phyloP scores from a whole-genome alignment of 1,284 basidiomycete species.

The Ceraceosorus guamensis region DNA sequence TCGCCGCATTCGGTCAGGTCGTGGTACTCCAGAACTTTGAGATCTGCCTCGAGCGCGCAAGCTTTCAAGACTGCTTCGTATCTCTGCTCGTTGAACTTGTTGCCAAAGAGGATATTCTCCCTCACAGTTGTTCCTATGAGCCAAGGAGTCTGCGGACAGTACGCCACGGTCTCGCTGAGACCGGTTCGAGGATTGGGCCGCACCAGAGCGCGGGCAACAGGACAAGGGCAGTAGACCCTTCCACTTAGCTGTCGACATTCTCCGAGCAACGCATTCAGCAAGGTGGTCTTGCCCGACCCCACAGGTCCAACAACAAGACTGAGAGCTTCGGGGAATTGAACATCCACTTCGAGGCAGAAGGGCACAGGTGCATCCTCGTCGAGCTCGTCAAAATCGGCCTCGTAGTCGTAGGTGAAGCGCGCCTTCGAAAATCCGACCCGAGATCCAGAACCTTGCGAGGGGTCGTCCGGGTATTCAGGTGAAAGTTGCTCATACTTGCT shows the following conservation, averaged over 20 bases:
- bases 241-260: slow-evolving; percentile 54
- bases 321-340: slow-evolving; percentile 58
- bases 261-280: slow-evolving; percentile 58
- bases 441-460: slow-evolving; percentile 17
- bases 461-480: slow-evolving; percentile 30
- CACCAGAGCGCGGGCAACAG: slow-evolving; percentile 47
- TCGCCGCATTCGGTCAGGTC: slow-evolving; percentile 88
- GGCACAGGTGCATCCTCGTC: slow-evolving; percentile 10
- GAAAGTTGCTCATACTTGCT: slow-evolving; percentile 55
- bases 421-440: slow-evolving; percentile 54
- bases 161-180: slow-evolving; percentile 69
- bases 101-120: slow-evolving; percentile 86
- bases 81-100: slow-evolving; percentile 69
- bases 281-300: slow-evolving; percentile 53
- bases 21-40: slow-evolving; percentile 86
- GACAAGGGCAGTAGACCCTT: slow-evolving; percentile 54
- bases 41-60: slow-evolving; percentile 71
- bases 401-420: slow-evolving; percentile 48
- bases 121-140: slow-evolving; percentile 85
- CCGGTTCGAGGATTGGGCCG: slow-evolving; percentile 54
- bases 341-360: slow-evolving; percentile 55
- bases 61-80: slow-evolving; percentile 73
- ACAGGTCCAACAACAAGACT: slow-evolving; percentile 62
- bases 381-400: slow-evolving; percentile 15
- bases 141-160: slow-evolving; percentile 89